Base-by-base conservation (phyloP, 805 yeast genomes). In the Danielozyma ontarioensis region DNA sequence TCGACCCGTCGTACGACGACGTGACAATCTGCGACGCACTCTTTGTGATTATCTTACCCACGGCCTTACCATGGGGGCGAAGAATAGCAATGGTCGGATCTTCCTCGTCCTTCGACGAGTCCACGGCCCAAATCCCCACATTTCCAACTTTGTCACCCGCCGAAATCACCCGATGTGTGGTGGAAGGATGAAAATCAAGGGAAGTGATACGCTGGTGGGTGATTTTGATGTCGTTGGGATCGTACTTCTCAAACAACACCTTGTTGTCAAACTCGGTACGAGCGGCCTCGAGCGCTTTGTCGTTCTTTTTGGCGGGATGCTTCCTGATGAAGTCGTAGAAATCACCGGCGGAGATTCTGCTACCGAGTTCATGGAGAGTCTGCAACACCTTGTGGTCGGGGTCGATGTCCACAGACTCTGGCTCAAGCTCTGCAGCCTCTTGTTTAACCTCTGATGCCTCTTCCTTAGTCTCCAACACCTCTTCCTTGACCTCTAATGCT, bases 121-220 rank as follows among this genome's bases (percentile, higher is more conserved):
- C 77, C 5, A 84, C 81, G 28, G 89, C 79, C 97, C 97, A 90
- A 12, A 93, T 68, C 0, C 97, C 97, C 27, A 88, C 59, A 41
- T 78, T 73, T 4, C 98, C 98, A n/a, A 63, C 60, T 10, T 86
- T 85, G 57, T 93, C 98, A 29, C 97, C 97, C 1, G 88, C 96
- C 21, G 85, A 53, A 2, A 88, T 68, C 4, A 90, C 48, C 42
- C 82, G 70, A 39, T 78, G 77, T 1, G 68, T 71, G 0, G 51
- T 53, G 0, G 83, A 59, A 0, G 97, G 96, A 56, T 90, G 97
- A 53, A 86, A 82, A 25, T 69, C 64, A 26, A 88, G 70, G 2
- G 84, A 65, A 0, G 89, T 78, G 53, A 90, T 78, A 37, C 98
- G 67, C 33, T 80, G 83, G 24, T 74, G 72, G 1, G 84, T 74